Conservation (phyloP, 768 basidiomycete genomes). For the Naganishia kalamii region DNA sequence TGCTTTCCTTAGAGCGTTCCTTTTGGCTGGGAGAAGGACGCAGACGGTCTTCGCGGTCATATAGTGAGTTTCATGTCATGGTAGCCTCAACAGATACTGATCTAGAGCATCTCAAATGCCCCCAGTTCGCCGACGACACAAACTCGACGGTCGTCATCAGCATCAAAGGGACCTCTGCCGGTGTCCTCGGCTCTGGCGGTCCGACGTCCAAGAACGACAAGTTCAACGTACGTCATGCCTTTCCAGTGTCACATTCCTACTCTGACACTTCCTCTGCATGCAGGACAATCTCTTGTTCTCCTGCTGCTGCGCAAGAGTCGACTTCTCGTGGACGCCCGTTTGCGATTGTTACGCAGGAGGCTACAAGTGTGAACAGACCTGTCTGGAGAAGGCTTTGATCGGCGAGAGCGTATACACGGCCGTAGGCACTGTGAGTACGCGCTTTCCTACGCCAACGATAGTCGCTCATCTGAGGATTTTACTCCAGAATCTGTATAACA, state of each 20-base stretch:
- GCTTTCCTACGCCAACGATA: too few species aligned
- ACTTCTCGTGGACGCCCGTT: constrained; percentile 86
- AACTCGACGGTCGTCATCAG: constrained; percentile 80
- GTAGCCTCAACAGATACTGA: constrained; percentile 43
- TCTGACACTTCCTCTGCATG: not conserved
- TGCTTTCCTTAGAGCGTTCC: constrained; percentile 54
- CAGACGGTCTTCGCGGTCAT: constrained; percentile 88
- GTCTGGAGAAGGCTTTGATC: constrained; percentile 68
- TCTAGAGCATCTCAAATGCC: not conserved
- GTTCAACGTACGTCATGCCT: constrained; percentile 54
- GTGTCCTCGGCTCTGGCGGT: constrained; percentile 65
- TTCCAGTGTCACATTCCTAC: too few species aligned
- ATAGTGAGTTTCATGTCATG: constrained; percentile 62
- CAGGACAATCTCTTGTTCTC: constrained; percentile 84
- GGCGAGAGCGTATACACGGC: constrained; percentile 85
- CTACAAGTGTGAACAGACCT: constrained; percentile 71
- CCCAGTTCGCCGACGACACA: constrained; percentile 44
- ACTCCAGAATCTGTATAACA: constrained; percentile 91
- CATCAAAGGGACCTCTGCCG: constrained; percentile 87
- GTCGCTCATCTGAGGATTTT: too few species aligned
- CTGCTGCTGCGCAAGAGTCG: constrained; percentile 93
- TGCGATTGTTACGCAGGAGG: constrained; percentile 76
- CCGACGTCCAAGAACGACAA: constrained; percentile 83
- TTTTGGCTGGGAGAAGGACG: constrained; percentile 82
- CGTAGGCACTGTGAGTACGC: constrained; percentile 63